Conservation (phyloP, 805 yeast species). For the Ogataea haglerorum region DNA sequence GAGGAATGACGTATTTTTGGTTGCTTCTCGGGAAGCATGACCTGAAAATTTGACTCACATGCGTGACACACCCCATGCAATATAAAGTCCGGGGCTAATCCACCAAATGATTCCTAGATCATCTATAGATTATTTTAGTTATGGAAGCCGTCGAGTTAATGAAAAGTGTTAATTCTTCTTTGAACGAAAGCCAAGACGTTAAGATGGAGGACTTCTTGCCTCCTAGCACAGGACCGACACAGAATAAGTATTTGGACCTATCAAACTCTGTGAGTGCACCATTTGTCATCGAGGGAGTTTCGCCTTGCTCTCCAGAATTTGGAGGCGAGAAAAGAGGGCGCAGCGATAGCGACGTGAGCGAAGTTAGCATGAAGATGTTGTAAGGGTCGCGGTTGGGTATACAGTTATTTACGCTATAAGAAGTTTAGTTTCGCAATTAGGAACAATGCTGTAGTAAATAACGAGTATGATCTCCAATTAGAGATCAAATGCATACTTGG, state of each 20-base stretch:
- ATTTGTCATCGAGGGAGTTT: slow-evolving; percentile 59
- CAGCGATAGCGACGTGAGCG: slow-evolving; percentile 21
- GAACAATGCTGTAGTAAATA: not conserved
- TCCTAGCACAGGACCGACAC: not conserved
- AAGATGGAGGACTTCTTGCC: slow-evolving; percentile 2
- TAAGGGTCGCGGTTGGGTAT: not conserved
- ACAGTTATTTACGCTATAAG: not conserved
- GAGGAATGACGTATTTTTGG: not conserved
- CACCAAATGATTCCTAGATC: not conserved
- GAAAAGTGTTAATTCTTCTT: not conserved
- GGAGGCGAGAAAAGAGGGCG: slow-evolving; percentile 18
- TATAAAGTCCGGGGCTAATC: slow-evolving; percentile 6
- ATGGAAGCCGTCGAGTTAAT: slow-evolving; percentile 9
- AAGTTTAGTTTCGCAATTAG: not conserved
- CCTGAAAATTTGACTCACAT: slow-evolving; percentile 8
- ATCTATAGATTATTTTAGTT: not conserved
- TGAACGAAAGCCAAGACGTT: not conserved
- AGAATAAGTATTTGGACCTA: slow-evolving; percentile 48
- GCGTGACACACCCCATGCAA: slow-evolving; percentile 6
- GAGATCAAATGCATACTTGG: slow-evolving; percentile 51
- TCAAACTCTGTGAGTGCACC: slow-evolving; percentile 58
- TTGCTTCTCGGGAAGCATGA: slow-evolving; percentile 6
- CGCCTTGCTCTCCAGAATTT: slow-evolving; percentile 47
- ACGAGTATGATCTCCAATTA: not conserved
- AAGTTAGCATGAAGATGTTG: slow-evolving; percentile 15